Evolutionary conservation across 2,329 filamentous ascomycete genomes (phyloP).

Genomic region (Calonectria leucothoes): DNA sequence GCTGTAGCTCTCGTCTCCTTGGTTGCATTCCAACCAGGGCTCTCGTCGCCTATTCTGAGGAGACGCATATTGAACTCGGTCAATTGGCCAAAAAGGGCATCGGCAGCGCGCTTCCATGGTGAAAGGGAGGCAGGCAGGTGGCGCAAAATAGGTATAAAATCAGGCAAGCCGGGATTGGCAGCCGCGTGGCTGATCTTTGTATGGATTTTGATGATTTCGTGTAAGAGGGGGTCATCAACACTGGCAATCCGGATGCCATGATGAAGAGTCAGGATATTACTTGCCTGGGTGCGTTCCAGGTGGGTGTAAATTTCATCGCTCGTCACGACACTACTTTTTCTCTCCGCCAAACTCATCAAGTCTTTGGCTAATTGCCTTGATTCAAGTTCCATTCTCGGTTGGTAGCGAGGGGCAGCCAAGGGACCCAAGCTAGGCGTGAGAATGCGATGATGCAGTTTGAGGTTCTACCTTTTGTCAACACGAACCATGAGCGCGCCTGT

Average conservation of each 20-base stretch:
- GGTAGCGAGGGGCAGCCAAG: neutral
- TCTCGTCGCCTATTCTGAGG: neutral
- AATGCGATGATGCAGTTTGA: neutral
- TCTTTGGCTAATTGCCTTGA: neutral
- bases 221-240: neutral
- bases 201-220: neutral
- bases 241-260: neutral
- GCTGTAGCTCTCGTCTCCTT: neutral
- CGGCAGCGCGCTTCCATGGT: neutral
- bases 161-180: neutral
- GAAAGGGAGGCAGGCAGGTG: neutral
- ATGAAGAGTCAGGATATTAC: neutral
- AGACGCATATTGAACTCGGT: neutral
- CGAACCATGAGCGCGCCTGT: neutral
- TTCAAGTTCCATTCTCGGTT: neutral
- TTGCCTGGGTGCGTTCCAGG: neutral
- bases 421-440: neutral
- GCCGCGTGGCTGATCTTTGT: neutral
- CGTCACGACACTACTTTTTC: neutral
- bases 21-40: neutral
- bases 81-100: neutral
- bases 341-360: neutral
- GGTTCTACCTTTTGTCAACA: neutral
- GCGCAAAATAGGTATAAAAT: neutral
- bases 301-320: neutral